These are phyloP conservation scores for Amphirosellinia nigrospora DNA, from an alignment of 495 filamentous ascomycete species.

Conservation along the genomic window DNA sequence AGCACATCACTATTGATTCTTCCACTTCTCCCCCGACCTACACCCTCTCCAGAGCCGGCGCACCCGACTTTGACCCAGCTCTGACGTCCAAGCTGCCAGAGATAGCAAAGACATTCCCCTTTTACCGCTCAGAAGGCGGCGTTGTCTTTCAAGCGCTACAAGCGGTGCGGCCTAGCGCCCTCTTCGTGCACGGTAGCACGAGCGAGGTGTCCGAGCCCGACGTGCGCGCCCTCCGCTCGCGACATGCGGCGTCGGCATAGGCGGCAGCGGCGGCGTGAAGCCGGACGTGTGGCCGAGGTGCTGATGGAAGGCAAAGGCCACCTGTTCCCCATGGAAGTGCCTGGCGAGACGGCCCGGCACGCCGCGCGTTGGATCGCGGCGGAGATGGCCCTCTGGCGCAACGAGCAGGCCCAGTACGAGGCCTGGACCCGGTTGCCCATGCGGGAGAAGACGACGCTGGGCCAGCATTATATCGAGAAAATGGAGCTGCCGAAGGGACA, in stretches of 20 bases:
- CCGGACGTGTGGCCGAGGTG: slow-evolving; percentile 74
- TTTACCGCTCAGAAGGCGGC: slow-evolving; percentile 78
- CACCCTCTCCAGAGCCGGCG: slow-evolving; percentile 33
- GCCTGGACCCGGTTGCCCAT: slow-evolving; percentile 56
- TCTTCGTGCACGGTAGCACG: slow-evolving; percentile 79
- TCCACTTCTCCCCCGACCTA: not conserved
- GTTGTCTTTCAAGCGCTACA: slow-evolving; percentile 69
- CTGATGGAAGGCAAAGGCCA: slow-evolving; percentile 74
- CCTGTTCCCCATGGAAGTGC: slow-evolving; percentile 82
- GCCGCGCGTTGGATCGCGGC: slow-evolving; percentile 65
- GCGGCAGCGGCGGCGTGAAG: slow-evolving; percentile 70
- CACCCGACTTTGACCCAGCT: slow-evolving; percentile 40
- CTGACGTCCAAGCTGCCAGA: slow-evolving; percentile 1
- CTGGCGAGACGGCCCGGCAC: slow-evolving; percentile 66
- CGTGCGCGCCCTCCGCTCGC: slow-evolving; percentile 61
- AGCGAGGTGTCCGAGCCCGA: slow-evolving; percentile 66
- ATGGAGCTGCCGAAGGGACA: slow-evolving; percentile 42
- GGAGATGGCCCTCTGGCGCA: slow-evolving; percentile 68
- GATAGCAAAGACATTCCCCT: slow-evolving; percentile 50
- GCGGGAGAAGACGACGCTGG: slow-evolving; percentile 64
- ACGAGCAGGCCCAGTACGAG: slow-evolving; percentile 65
- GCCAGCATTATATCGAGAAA: slow-evolving; percentile 60
- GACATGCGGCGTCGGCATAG: slow-evolving; percentile 66
- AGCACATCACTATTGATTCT: slow-evolving; percentile 27
- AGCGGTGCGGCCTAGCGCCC: slow-evolving; percentile 73